Base-by-base conservation (phyloP, 2,329 filamentous ascomycete genomes). In the Zopfia rhizophila region DNA sequence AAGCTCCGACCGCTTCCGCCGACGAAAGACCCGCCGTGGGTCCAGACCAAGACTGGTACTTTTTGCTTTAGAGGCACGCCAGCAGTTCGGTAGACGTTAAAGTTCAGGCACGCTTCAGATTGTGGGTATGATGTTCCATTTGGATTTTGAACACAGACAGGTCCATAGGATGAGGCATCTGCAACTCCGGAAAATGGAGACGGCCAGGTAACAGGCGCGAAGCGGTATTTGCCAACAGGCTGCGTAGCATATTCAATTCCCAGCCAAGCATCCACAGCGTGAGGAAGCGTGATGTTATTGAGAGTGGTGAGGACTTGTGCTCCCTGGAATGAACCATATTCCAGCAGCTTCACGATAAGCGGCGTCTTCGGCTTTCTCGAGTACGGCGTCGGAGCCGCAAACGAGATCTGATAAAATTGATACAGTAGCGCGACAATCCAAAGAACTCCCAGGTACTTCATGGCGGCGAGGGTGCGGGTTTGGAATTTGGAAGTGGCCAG, bases 181-280 rank as follows among this genome's bases (percentile, higher is more conserved):
- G 68, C 73, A 6, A 71, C 61, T 0, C 74, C 77, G 2, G 71
- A 60, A 33, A 80, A 78, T 1, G 67, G 52, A 3, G 53, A 51
- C 0, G 78, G 76, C 70, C 69, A 75, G 16, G 68, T 62, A 14
- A 76, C 65, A 0, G 73, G 66, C 10, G 58, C 61, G 43, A 80
- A 79, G 6, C 78, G 73, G 11, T 60, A 50, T 3, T 73, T 60
- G 4, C 72, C 75, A 1, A 71, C 54, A 21, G 67, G 67, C 42
- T 69, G 69, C 0, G 75, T 76, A 0, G 77, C 70, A 36, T 78
- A 80, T 53, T 78, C 74, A 22, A 80, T 72, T 2, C 76, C 75
- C 5, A 80, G 61, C 77, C 77, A 80, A 0, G 77, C 76, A 49
- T 80, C 74, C 2, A 79, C 71, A 0, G 68, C 47, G 2, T 51